Base-by-base conservation (phyloP, 768 basidiomycete genomes). In the Leccinum variicolor region DNA sequence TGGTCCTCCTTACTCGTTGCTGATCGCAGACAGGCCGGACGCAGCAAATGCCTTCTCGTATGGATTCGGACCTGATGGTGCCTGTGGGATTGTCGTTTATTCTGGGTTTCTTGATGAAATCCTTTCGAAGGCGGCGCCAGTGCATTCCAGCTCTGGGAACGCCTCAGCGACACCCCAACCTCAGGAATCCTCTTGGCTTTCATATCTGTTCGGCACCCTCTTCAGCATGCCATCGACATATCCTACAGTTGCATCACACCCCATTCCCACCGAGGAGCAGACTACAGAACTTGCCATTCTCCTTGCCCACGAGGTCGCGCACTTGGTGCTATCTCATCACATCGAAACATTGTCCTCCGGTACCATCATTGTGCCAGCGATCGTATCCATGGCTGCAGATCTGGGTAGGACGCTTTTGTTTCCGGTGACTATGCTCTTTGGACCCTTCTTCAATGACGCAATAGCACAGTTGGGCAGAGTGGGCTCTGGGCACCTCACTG, bases 381-480 rank as follows among this genome's bases (percentile, higher is more conserved):
- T 90, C 14, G 72, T 92, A 46, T 90, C 90, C 1, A 86, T 98
- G 61, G 62, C 83, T 14, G 78, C 89, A 19, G 94, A 98, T 69
- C 65, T 94, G 21, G 66, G 89, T 23, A 80, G 94, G 43, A 86
- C 92, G 3, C 68, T 94, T 31, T 73, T 94, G 14, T 98, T 94
- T 72, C 94, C 94, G 0, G 66, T 94, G 50, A 97, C 92, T 4
- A 93, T 91, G 88, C 66, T 94, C 9, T 85, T 98, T 55, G 95
- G 96, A 0, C 96, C 96, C 1, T 97, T 98, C 69, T 85, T 98
- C 57, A 95, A 96, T 67, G 96, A 99, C 64, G 94, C 92, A 3
- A 81, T 98, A 25, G 92, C 87, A 0, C 84, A 90, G 52, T 64
- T 94, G 53, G 87, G 92, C 25, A 87, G 86, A 68, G 80, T 89